Base-by-base conservation (phyloP, 352 stramenopile species). In the Blastocystis sp. region DNA sequence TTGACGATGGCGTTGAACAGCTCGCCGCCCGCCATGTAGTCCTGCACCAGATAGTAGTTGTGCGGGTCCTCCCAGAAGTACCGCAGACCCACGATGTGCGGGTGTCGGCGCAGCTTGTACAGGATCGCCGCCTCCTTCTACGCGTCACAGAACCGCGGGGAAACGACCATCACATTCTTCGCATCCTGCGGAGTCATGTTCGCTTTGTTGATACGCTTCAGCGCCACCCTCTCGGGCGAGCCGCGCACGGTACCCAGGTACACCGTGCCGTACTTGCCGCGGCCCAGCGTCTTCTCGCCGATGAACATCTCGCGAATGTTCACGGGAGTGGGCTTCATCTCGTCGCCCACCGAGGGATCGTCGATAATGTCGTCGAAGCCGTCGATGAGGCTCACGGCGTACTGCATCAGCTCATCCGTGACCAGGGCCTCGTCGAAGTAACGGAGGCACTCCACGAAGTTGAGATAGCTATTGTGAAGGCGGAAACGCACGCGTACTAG, bases 21-120 rank as follows among this genome's bases (percentile, higher is more conserved):
- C 57, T 84, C 74, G 21, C 74, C 74, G 24, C 74, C 74, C 3
- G 45, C 34, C 63, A 76, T 78, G 21, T 69, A 57, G 91, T 99
- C 95, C 57, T 97, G 98, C 1, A 99, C 95, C 65, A 99, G 91
- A 90, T 98, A 98, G 91, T 97, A 98, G 89, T 97, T 93, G 69
- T 97, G 94, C 1, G 93, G 90, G 62, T 97, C 94, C 19, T 95
- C 92, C 90, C 96, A 97, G 89, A 97, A 96, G 89, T 96, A 94
- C 68, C 96, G 91, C 38, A 96, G 89, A 38, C 94, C 94, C 92
- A 97, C 95, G 70, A 97, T 96, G 90, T 97, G 95, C 19, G 94
- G 93, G 90, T 97, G 94, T 82, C 95, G 94, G 48, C 74, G 74
- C 17, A 84, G 54, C 19, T 64, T 62, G 57, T 68, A 84, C 7